Conservation (phyloP, 139 green algal species). For the Coccomyxa sp. region DNA sequence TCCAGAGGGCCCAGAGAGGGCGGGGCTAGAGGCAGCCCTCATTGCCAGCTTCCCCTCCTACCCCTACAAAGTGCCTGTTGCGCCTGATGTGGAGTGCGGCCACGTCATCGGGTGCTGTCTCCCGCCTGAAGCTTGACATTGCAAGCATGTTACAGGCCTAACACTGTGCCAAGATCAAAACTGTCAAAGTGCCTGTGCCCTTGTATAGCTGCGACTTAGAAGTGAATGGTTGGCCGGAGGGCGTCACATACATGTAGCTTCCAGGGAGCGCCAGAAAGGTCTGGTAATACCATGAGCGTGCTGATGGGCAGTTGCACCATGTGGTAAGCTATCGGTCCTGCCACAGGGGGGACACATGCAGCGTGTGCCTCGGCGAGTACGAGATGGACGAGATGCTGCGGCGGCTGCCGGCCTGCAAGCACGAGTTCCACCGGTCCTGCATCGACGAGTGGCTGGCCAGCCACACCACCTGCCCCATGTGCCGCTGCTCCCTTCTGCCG, state of each 20-base stretch:
- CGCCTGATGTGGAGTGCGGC: background rate
- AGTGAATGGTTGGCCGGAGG: no score
- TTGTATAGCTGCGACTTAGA: no score
- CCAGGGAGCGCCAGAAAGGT: no score
- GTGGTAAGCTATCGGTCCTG: no score
- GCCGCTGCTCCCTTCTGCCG: slow-evolving; percentile 41
- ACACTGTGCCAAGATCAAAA: no score
- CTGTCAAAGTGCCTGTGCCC: no score
- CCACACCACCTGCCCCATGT: slow-evolving; percentile 72
- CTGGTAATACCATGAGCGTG: no score
- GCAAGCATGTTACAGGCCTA: no score
- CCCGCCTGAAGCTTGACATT: background rate
- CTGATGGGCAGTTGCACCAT: no score
- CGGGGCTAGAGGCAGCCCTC: slow-evolving; percentile 11
- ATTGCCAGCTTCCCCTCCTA: slow-evolving; percentile 25
- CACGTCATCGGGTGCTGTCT: background rate
- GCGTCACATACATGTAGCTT: no score
- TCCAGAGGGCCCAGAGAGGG: no score
- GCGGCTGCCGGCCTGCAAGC: slow-evolving; percentile 51
- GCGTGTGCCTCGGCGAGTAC: slow-evolving; percentile 75
- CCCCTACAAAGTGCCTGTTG: slow-evolving; percentile 13
- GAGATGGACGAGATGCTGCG: slow-evolving; percentile 54
- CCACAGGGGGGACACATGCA: slow-evolving; percentile 42
- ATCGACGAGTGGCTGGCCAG: slow-evolving; percentile 59
- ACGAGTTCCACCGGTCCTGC: slow-evolving; percentile 56